phyloP scores from a whole-genome alignment of 306 rosid genomes.

The Prosopis cineraria region DNA sequence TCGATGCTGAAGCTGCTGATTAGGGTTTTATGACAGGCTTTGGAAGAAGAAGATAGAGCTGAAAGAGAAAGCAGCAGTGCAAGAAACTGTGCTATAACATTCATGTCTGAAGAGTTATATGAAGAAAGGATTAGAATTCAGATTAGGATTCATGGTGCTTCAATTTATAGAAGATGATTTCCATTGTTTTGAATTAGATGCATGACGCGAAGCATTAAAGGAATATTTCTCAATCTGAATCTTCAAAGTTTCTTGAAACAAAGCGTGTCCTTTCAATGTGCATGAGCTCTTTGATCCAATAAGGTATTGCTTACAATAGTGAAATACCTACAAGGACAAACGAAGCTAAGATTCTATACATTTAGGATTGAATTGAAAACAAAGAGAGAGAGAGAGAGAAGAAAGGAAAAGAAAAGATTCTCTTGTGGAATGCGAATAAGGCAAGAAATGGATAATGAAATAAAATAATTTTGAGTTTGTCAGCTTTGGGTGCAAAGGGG shows the following conservation, averaged over 20 bases:
- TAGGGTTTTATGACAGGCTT: background rate
- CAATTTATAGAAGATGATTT: background rate
- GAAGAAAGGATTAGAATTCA: background rate
- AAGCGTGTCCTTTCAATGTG: background rate
- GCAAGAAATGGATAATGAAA: background rate
- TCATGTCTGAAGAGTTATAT: background rate
- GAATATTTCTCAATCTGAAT: background rate
- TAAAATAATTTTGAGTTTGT: background rate
- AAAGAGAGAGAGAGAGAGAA: too few species aligned
- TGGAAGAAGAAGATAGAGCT: background rate
- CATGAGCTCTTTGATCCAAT: background rate
- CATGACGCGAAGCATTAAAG: background rate
- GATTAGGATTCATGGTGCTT: background rate
- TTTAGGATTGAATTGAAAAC: background rate
- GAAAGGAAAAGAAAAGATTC: background rate
- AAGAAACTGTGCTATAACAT: background rate
- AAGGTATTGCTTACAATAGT: conserved; percentile 24
- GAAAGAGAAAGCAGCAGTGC: background rate
- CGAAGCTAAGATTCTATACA: background rate
- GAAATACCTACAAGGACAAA: background rate
- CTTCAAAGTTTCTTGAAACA: background rate
- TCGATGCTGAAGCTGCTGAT: background rate
- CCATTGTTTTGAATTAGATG: background rate
- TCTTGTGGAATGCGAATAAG: background rate
- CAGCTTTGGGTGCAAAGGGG: background rate